These are phyloP conservation scores for Fusarium pseudograminearum DNA, from an alignment of 2,329 filamentous ascomycete species.

Conservation along the genomic window DNA sequence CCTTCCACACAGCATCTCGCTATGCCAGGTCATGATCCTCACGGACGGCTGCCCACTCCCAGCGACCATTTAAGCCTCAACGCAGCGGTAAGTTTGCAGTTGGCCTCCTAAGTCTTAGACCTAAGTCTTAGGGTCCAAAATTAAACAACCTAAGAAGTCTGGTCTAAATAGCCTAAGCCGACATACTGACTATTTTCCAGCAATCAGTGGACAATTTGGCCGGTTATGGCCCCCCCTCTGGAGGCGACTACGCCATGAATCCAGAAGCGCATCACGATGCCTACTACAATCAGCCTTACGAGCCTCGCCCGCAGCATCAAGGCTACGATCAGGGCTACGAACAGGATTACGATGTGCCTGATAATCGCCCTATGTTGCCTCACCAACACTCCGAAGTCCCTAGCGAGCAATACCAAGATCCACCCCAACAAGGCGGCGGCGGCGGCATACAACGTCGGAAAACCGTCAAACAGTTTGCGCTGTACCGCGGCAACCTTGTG, in stretches of 20 bases:
- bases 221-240: conserved; percentile 57
- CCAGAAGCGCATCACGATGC: conserved; percentile 75
- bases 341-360: conserved; percentile 76
- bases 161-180: too few species aligned
- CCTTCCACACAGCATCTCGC: conserved; percentile 45
- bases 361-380: conserved; percentile 80
- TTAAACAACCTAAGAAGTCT: too few species aligned
- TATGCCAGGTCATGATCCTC: conserved; percentile 47
- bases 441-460: conserved; percentile 88
- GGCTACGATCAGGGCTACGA: conserved; percentile 81
- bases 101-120: too few species aligned
- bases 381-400: conserved; percentile 64
- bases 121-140: too few species aligned
- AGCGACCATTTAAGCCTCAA: conserved; percentile 85
- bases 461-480: conserved; percentile 97
- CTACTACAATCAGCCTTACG: conserved; percentile 32
- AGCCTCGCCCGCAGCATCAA: conserved; percentile 49
- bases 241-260: conserved; percentile 77
- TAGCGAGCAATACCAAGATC: conserved; percentile 61
- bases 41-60: conserved; percentile 64
- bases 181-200: conserved; percentile 51
- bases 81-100: conserved; percentile 85
- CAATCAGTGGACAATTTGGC: conserved; percentile 66
- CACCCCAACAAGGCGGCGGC: conserved; percentile 55
- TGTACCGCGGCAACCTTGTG: conserved; percentile 96